Conservation (phyloP, 1,284 basidiomycete species). For the Cryptococcus sp. region DNA sequence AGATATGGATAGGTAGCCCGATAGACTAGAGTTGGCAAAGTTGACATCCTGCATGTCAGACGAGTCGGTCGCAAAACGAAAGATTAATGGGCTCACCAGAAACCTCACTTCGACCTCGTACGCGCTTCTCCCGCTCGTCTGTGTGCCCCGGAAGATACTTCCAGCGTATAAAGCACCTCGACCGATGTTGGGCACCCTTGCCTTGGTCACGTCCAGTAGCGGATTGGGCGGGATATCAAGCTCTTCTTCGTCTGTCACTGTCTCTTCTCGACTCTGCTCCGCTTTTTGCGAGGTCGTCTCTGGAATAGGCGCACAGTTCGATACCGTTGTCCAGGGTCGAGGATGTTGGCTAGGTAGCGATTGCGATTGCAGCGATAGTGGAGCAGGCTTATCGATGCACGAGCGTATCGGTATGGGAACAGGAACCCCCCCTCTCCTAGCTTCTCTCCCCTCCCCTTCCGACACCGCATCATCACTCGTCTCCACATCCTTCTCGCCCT, state of each 20-base stretch:
- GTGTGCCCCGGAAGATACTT: slow-evolving; percentile 68
- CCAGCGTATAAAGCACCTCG: slow-evolving; percentile 78
- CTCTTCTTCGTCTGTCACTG: neutral
- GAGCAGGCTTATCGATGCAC: neutral
- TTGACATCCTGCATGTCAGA: slow-evolving; percentile 63
- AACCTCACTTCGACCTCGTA: slow-evolving; percentile 80
- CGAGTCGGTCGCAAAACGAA: neutral
- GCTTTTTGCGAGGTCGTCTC: neutral
- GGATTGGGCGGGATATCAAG: slow-evolving; percentile 51
- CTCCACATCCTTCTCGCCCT: too few relatives aligned
- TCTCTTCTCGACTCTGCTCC: neutral
- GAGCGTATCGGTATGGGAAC: neutral
- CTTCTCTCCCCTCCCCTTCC: too few relatives aligned
- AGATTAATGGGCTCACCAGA: slow-evolving; percentile 54
- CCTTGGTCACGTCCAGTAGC: slow-evolving; percentile 63
- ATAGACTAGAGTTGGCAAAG: slow-evolving; percentile 68
- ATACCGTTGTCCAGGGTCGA: slow-evolving; percentile 26
- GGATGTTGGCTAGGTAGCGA: slow-evolving; percentile 27
- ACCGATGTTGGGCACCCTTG: slow-evolving; percentile 64
- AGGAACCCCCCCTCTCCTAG: too few relatives aligned
- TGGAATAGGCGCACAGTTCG: neutral
- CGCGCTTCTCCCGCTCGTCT: slow-evolving; percentile 74
- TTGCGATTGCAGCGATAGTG: slow-evolving; percentile 13
- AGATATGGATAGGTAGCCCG: slow-evolving; percentile 81
- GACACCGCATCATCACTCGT: too few relatives aligned